Conservation (phyloP, 305 asterid genomes). For the Solanum hybrid region DNA sequence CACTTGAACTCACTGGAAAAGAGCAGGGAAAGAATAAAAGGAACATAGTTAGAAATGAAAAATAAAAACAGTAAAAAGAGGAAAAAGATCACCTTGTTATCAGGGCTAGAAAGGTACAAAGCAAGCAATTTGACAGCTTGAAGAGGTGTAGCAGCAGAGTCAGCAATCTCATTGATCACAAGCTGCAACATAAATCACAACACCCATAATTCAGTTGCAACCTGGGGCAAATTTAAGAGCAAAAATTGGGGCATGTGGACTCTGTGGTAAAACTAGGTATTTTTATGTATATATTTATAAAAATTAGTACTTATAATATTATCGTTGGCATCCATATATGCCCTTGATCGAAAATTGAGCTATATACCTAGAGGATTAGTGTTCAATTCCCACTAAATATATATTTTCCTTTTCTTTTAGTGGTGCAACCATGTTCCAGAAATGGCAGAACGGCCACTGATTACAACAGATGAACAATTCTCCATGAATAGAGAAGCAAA, state of each 20-base stretch:
- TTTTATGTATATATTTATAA: background rate
- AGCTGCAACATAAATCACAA: slow-evolving; percentile 33
- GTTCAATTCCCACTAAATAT: background rate
- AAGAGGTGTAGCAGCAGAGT: slow-evolving; percentile 85
- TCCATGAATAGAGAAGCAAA: background rate
- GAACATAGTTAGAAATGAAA: background rate
- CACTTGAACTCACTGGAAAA: background rate
- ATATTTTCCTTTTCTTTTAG: background rate
- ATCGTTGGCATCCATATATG: background rate
- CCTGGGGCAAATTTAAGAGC: background rate
- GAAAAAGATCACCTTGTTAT: slow-evolving; percentile 41
- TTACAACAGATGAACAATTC: background rate
- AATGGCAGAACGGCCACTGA: background rate
- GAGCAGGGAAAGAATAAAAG: background rate
- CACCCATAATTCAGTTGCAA: background rate
- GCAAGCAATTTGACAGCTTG: slow-evolving; percentile 91
- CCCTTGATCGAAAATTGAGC: background rate
- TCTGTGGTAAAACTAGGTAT: background rate
- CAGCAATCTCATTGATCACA: slow-evolving; percentile 65
- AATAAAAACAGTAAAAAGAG: background rate
- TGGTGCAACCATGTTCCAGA: background rate
- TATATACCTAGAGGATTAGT: background rate
- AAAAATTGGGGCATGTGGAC: background rate
- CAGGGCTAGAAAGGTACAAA: slow-evolving; percentile 57
- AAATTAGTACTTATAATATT: background rate